phyloP scores from a whole-genome alignment of 805 yeast species.

The Tetrapisispora namnaoensis region DNA sequence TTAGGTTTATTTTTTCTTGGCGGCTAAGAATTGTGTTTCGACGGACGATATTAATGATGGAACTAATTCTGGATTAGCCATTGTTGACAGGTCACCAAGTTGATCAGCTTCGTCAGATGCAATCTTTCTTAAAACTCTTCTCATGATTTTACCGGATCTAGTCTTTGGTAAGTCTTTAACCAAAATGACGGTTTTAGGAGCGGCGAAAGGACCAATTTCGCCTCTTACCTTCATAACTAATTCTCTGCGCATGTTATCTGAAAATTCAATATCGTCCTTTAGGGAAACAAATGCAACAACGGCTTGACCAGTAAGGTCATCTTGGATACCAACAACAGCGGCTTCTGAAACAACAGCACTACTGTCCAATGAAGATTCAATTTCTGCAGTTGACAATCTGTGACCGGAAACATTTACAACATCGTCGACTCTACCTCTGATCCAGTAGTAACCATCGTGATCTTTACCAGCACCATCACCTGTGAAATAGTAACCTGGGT shows the following conservation, averaged over 20 bases:
- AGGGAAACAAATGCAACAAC: constrained; percentile 89
- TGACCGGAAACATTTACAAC: constrained; percentile 98
- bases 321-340: constrained; percentile 94
- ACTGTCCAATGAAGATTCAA: constrained; percentile 81
- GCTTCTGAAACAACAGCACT: constrained; percentile 78
- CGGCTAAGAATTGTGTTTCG: constrained; percentile 31
- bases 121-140: constrained; percentile 90
- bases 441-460: constrained; percentile 94
- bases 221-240: constrained; percentile 75
- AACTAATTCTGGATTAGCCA: constrained; percentile 80
- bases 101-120: constrained; percentile 87
- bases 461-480: constrained; percentile 99
- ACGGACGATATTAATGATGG: constrained; percentile 65
- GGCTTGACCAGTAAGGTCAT: constrained; percentile 96
- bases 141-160: constrained; percentile 96
- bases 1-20: constrained; percentile 26
- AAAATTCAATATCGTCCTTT: constrained; percentile 36
- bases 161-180: constrained; percentile 96
- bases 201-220: constrained; percentile 63
- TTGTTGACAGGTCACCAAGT: constrained; percentile 84
- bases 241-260: constrained; percentile 38
- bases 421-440: constrained; percentile 96
- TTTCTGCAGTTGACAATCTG: constrained; percentile 96
- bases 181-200: constrained; percentile 75
- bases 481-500: constrained; percentile 88